Conservation (phyloP, 306 rosid species). For the Prunus campanulata region DNA sequence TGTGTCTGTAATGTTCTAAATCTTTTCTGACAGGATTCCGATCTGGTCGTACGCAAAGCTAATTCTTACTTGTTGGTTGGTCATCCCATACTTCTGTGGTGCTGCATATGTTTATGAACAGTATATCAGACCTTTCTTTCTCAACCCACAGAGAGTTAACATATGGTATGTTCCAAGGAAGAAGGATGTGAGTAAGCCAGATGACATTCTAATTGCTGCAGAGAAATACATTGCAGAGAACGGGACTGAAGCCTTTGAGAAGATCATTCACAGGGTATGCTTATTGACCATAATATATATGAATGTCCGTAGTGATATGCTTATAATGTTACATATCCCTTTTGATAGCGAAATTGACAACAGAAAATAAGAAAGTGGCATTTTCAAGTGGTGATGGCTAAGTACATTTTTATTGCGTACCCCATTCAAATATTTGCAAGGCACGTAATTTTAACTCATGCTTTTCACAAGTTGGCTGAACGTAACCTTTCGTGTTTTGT, state of each 20-base stretch:
- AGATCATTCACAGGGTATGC: slow-evolving; percentile 67
- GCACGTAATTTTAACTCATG: not conserved
- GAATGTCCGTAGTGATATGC: not conserved
- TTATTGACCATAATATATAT: slow-evolving; percentile 9
- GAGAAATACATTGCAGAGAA: slow-evolving; percentile 84
- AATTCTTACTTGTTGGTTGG: slow-evolving; percentile 84
- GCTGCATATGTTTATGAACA: slow-evolving; percentile 94
- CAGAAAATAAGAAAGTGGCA: not conserved
- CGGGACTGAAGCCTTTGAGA: slow-evolving; percentile 69
- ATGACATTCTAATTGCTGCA: slow-evolving; percentile 79
- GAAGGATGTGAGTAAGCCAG: slow-evolving; percentile 62
- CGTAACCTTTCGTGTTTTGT: slow-evolving; percentile 15
- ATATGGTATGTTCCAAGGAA: slow-evolving; percentile 87
- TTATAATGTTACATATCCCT: not conserved
- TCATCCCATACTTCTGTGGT: slow-evolving; percentile 85
- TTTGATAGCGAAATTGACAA: too few relatives aligned
- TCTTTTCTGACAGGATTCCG: slow-evolving; percentile 66
- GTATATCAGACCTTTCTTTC: slow-evolving; percentile 72
- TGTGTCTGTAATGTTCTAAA: slow-evolving; percentile 10
- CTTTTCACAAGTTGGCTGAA: not conserved
- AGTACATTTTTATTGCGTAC: not conserved
- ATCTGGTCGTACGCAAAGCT: slow-evolving; percentile 95
- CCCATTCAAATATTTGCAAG: not conserved
- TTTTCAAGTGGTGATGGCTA: too few relatives aligned
- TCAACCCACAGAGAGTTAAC: slow-evolving; percentile 71